Evolutionary conservation across 169 alveolate species (phyloP), one percentile per base, ranked within the genome.

Genomic region (Theileria luwenshuni): DNA sequence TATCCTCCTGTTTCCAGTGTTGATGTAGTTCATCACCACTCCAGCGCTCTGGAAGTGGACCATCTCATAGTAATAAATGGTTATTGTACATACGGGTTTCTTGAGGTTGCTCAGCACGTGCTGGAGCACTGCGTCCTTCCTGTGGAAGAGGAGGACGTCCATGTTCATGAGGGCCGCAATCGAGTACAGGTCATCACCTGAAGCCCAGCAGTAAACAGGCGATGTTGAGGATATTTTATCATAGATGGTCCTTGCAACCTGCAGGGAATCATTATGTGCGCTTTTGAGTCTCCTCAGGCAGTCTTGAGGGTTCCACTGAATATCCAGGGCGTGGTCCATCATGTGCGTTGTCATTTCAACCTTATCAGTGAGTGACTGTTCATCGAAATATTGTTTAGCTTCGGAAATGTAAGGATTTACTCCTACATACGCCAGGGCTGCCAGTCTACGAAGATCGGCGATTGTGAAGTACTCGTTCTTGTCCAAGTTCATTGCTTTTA

Each of bases 31-130:
- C n/a, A 19, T 17, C 8, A 69, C 77, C 30, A 76, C 13, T 0
- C 84, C 87, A 23, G 87, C 87, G 41, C 67, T 65, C 27, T 79
- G 76, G 62, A 79, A 79, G 49, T 79, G 87, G 19, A 10, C 12
- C 83, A 71, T 73, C 30, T 27, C 63, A 27, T 35, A 30, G 77
- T 79, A 79, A 64, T 79, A 79, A 15, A 79, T 21, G 32, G 49
- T n/a, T 49, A 79, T 33, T 10, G 74, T 56, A 7, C 75, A 59
- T 6, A 61, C 67, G 25, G 43, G 83, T 25, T 12, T 3, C 5
- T 27, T 42, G 21, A 35, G 51, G 2, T 27, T 56, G 30, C 74
- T 70, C 15, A 10, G 21, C 25, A 79, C 17, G 58, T 49, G 74
- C 35, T 79, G 83, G 10, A 73, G 3, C 54, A 19, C 49, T 3